A percentile compares a stretch with the other conserved stretches of the same genome.
Evolutionary conservation across 176 grass and related monocot species (phyloP).

Genomic region (Thalia dealbata): DNA sequence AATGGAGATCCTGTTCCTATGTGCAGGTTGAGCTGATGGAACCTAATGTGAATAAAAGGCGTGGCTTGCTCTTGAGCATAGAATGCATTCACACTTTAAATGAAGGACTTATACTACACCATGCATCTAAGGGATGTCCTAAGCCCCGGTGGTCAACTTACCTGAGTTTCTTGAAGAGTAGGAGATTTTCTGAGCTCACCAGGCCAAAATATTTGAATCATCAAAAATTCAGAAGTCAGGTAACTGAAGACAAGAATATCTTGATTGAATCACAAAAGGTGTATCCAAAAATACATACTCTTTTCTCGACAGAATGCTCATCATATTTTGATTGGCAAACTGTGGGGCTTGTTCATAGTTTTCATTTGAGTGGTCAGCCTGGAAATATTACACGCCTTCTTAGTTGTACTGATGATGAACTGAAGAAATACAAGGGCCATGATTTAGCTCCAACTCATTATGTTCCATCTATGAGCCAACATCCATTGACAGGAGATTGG

Average conservation of each 20-base stretch:
- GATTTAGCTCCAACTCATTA: slow-evolving; percentile 90
- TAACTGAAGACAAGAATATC: slow-evolving; percentile 22
- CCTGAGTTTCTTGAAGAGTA: slow-evolving; percentile 91
- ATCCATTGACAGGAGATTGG: slow-evolving; percentile 95
- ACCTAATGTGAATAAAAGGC: slow-evolving; percentile 56
- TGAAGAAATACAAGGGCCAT: slow-evolving; percentile 74
- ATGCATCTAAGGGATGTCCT: slow-evolving; percentile 58
- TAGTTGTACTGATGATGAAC: slow-evolving; percentile 72
- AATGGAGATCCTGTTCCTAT: slow-evolving; percentile 13
- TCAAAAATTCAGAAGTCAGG: slow-evolving; percentile 25
- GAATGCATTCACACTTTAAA: slow-evolving; percentile 98
- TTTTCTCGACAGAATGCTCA: slow-evolving; percentile 97
- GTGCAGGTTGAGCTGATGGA: slow-evolving; percentile 78
- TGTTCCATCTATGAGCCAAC: slow-evolving; percentile 85
- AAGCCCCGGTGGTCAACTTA: slow-evolving; percentile 92
- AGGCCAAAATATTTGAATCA: slow-evolving; percentile 56
- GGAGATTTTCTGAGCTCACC: slow-evolving; percentile 71
- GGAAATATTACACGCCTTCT: slow-evolving; percentile 91
- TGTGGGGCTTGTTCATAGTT: slow-evolving; percentile 79
- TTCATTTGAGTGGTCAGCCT: slow-evolving; percentile 72
- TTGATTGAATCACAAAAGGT: slow-evolving; percentile 25
- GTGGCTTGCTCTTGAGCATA: slow-evolving; percentile 71
- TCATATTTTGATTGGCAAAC: slow-evolving; percentile 99
- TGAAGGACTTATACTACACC: slow-evolving; percentile 82
- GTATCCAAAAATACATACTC: slow-evolving; percentile 77